Evolutionary conservation across 352 stramenopile genomes (phyloP).

Genomic region (Globisporangium lucens): DNA sequence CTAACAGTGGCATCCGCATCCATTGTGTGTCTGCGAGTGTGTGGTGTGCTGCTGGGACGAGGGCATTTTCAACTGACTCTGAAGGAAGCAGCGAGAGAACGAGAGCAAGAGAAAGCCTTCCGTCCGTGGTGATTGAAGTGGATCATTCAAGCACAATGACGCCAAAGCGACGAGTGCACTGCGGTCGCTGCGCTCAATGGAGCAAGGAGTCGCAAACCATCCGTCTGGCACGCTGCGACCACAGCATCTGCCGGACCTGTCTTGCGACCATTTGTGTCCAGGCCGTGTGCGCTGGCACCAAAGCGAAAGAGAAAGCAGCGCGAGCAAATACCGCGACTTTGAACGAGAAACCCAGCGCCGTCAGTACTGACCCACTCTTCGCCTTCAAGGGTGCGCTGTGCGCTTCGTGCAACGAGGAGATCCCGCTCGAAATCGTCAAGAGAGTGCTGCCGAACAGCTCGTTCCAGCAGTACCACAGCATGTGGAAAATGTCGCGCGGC

Average conservation of each 20-base stretch:
- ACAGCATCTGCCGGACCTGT: slow-evolving; percentile 2
- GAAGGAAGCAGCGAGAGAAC: background rate
- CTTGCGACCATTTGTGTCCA: background rate
- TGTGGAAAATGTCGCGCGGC: background rate
- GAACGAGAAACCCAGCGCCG: background rate
- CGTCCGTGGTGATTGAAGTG: background rate
- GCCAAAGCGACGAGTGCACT: background rate
- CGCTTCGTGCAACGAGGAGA: slow-evolving; percentile 22
- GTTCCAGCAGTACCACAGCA: slow-evolving; percentile 22
- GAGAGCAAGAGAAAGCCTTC: slow-evolving; percentile 2
- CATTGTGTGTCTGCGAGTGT: background rate
- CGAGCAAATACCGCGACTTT: background rate
- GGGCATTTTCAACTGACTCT: background rate
- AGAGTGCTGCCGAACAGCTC: slow-evolving; percentile 17
- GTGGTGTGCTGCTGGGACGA: slow-evolving; percentile 1
- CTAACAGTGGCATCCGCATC: slow-evolving; percentile 1
- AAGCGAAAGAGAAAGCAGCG: background rate
- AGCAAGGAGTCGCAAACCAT: slow-evolving; percentile 3
- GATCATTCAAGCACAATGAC: background rate
- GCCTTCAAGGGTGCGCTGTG: slow-evolving; percentile 16
- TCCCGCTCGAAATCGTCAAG: slow-evolving; percentile 25
- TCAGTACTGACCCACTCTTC: background rate
- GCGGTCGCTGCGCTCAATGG: slow-evolving; percentile 1
- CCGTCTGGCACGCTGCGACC: background rate
- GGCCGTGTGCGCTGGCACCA: background rate